A percentile compares a stretch with the other conserved stretches of the same genome.
These are phyloP conservation scores for Hammondia hammondi DNA, from an alignment of 169 alveolate species.

Conservation along the genomic window DNA sequence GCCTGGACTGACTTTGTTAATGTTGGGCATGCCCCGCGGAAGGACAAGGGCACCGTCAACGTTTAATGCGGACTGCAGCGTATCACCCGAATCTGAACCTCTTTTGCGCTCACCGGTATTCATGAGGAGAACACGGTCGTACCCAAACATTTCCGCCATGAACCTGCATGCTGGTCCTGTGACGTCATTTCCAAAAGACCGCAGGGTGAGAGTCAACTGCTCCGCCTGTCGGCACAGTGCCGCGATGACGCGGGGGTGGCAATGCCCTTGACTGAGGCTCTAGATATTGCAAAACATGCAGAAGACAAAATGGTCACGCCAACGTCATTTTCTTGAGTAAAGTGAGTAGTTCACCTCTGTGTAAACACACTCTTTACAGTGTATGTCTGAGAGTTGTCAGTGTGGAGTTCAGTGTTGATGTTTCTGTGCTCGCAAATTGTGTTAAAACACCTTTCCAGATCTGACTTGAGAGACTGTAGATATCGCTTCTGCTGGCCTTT, in stretches of 20 bases:
- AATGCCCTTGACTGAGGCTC: constrained; percentile 89
- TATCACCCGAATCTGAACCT: neutral
- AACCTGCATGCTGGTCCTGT: constrained; percentile 85
- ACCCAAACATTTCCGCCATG: constrained; percentile 85
- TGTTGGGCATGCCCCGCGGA: no score
- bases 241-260: constrained; percentile 91
- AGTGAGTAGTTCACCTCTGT: neutral
- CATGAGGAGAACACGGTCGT: constrained; percentile 85
- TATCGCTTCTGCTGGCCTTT: no score
- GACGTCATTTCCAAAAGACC: constrained; percentile 90
- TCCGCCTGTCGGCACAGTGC: constrained; percentile 88
- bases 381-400: neutral
- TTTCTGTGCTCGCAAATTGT: no score
- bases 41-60: no score
- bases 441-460: no score
- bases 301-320: constrained; percentile 63
- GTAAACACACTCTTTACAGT: neutral
- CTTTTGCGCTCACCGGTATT: constrained; percentile 84
- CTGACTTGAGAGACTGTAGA: no score
- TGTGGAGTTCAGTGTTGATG: neutral
- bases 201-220: constrained; percentile 84
- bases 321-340: neutral
- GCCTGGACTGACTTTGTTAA: no score
- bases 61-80: neutral
- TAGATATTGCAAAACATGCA: constrained; percentile 85